Base-by-base conservation (phyloP, 225 moss, liverwort and hornwort genomes). In the Takakia lepidozioides region DNA sequence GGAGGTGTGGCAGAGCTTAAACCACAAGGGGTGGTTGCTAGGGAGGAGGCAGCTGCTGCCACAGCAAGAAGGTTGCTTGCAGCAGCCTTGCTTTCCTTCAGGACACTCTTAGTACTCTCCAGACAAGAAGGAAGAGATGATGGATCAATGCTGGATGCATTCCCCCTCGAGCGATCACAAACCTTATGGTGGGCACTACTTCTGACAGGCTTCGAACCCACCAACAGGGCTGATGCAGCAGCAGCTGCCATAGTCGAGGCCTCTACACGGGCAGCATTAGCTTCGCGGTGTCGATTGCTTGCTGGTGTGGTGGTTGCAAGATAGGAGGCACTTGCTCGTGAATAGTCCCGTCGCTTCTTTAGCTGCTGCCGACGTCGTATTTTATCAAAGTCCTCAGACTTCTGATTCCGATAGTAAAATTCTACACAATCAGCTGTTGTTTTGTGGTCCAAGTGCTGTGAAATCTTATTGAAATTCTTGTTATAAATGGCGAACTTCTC, bases 261-360 rank as follows among this genome's bases (percentile, higher is more conserved):
- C 65, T 84, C 81, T 54, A 82, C 66, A 54, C 84, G 86, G 38
- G 79, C 78, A 46, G 71, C 64, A 68, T 71, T 76, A 25, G 39
- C 78, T 59, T 80, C 89, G 54, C 76, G 67, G 41, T 74, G 69
- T 34, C 78, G 67, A 27, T 70, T 84, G 2, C 51, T 76, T 39
- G 81, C 65, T 57, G 72, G 73, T 68, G 68, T 46, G 16, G 68
- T 63, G 3, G 89, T 76, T 7, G 86, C 86, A 55, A 81, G 81
- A 60, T 76, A 81, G 39, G 54, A 49, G 40, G 64, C 61, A 59
- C 46, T 72, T 3, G 76, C 38, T 56, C 64, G 72, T 0, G 69
- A 62, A 29, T 69, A 66, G 38, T 76, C 69, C 54, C 69, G 43
- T 47, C 76, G 57, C 19, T 73, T 76, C 48, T 81, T 81, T 47